phyloP scores from a whole-genome alignment of 2,329 filamentous ascomycete species.

The Trichocomaceae sp. region DNA sequence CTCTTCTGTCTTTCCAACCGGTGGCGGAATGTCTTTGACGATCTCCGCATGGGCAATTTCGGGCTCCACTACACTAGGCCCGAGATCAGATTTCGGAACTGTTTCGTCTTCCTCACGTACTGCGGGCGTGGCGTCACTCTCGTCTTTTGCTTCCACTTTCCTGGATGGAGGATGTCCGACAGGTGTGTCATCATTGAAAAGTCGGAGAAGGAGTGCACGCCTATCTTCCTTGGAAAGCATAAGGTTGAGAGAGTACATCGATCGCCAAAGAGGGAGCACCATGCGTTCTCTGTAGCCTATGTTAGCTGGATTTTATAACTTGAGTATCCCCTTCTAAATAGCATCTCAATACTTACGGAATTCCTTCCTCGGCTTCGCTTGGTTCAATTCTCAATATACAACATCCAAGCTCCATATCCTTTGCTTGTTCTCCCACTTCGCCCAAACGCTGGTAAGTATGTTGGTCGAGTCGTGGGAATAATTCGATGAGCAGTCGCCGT shows the following conservation, averaged over 20 bases:
- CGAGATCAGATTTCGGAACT: neutral
- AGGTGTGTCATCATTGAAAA: slow-evolving; percentile 84
- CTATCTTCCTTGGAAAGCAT: slow-evolving; percentile 98
- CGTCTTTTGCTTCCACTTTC: neutral
- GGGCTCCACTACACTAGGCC: neutral
- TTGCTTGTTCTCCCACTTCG: slow-evolving; percentile 79
- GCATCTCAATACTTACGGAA: slow-evolving; percentile 35
- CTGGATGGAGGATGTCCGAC: slow-evolving; percentile 54
- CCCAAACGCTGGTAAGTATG: slow-evolving; percentile 68
- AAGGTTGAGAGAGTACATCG: slow-evolving; percentile 82
- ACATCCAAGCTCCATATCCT: slow-evolving; percentile 80
- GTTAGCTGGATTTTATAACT: slow-evolving; percentile 16
- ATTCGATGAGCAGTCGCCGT: slow-evolving; percentile 76
- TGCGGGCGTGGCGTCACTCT: neutral
- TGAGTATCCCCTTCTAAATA: neutral
- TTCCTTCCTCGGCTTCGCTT: slow-evolving; percentile 55
- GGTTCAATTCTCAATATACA: slow-evolving; percentile 81
- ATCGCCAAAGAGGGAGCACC: slow-evolving; percentile 90
- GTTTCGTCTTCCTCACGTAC: neutral
- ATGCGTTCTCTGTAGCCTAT: slow-evolving; percentile 58
- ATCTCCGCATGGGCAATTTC: slow-evolving; percentile 5
- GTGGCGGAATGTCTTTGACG: slow-evolving; percentile 8
- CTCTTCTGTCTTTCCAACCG: slow-evolving; percentile 27
- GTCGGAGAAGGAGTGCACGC: slow-evolving; percentile 78
- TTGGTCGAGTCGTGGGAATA: slow-evolving; percentile 85